Evolutionary conservation across 1,284 basidiomycete genomes (phyloP).

Genomic region (Ceratorhiza oryzae-sativae): DNA sequence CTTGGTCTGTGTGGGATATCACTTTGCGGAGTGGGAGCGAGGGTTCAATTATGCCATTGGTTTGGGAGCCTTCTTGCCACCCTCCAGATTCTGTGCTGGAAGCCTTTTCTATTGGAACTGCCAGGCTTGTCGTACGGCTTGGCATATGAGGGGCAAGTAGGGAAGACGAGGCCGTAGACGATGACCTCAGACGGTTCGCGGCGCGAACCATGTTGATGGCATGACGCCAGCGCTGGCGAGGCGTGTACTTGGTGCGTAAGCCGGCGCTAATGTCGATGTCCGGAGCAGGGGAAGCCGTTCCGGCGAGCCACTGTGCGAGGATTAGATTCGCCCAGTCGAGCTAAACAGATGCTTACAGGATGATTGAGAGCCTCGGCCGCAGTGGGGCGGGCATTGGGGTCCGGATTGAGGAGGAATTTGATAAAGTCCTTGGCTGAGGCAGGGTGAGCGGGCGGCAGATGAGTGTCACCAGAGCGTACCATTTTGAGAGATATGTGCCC

Average conservation of each 20-base stretch:
- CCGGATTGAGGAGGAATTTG: constrained; percentile 71
- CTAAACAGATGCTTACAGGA: constrained; percentile 50
- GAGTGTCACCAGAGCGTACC: constrained; percentile 54
- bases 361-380: constrained; percentile 76
- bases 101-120: constrained; percentile 9
- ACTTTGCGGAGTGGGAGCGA: constrained; percentile 26
- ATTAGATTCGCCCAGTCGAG: constrained; percentile 23
- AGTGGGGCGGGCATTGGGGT: constrained; percentile 75
- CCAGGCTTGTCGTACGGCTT: constrained; percentile 9
- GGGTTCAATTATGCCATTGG: background rate
- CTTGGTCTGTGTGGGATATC: constrained; percentile 8
- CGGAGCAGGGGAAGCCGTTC: constrained; percentile 66
- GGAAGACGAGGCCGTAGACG: background rate
- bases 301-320: constrained; percentile 68
- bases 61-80: constrained; percentile 7
- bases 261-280: constrained; percentile 67
- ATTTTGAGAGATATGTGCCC: constrained; percentile 84
- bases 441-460: background rate
- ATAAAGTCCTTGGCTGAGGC: constrained; percentile 85
- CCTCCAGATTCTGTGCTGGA: constrained; percentile 17
- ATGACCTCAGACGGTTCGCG: constrained; percentile 54
- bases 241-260: constrained; percentile 79
- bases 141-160: background rate
- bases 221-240: constrained; percentile 69
- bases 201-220: constrained; percentile 72